Base-by-base conservation (phyloP, 805 yeast species). In the Yarrowia phangngaensis region DNA sequence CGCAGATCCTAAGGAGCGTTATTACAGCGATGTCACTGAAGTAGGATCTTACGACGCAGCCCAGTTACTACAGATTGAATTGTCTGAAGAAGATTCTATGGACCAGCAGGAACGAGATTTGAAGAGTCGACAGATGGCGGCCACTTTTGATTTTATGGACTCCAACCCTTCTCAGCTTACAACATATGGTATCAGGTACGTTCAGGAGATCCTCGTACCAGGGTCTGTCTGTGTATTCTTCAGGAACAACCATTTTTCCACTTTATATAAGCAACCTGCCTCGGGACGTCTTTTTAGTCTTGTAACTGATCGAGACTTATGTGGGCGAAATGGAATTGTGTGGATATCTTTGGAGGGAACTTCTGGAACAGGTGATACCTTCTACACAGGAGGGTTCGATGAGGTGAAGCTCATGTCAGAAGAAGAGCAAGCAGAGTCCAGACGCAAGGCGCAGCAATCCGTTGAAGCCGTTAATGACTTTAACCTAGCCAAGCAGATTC, bases 181-280 rank as follows among this genome's bases (percentile, higher is more conserved):
- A 0, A 68, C 67, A 0, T 65, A 69, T 38, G 98, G 98, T 0
- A 62, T 84, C 11, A 51, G 60, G 1, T 66, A 67, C 46, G 61
- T 84, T 53, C 67, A 68, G 52, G 61, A 65, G 5, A 58, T 70
- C 3, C 60, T 85, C 20, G 60, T 64, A 1, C 71, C 73, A 12
- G 79, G 79, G 31, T 73, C 80, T 6, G 71, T 80, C 50, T 76
- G 80, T 1, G 78, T 90, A 0, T 75, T 90, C 53, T 92, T 89
- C 68, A 73, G 97, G 59, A 90, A 92, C 64, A 89, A 92, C 63
- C 96, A 88, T 63, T 90, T 85, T 64, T 75, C 75, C 54, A 86
- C 96, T 0, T 61, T 89, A 8, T 74, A 70, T 56, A 62, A 61
- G 41, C 62, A 59, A 28, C 54, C 55, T 3, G 58, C 54, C 32